Percentiles rank a stretch among this genome's conserved stretches.
phyloP scores from a whole-genome alignment of 2,329 filamentous ascomycete species.

The Mycosphaerelloides madeirae region DNA sequence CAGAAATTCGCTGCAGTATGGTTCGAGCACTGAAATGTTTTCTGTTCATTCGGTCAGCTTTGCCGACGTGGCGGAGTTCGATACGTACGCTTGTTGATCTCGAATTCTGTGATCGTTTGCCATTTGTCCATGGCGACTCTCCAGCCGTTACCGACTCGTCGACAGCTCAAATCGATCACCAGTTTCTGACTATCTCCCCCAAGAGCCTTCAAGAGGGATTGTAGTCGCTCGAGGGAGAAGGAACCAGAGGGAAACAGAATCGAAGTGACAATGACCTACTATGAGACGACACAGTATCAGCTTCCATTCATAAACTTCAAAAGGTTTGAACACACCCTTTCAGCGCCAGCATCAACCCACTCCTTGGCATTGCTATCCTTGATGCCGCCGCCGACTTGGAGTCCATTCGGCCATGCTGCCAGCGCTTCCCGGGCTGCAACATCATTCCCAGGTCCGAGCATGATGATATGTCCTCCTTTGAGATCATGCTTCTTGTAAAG shows the following conservation, averaged over 20 bases:
- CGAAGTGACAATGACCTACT: constrained; percentile 93
- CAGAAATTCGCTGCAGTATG: constrained; percentile 92
- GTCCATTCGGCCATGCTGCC: constrained; percentile 67
- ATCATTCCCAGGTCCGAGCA: constrained; percentile 86
- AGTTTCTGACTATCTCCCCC: constrained; percentile 72
- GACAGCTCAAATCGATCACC: constrained; percentile 92
- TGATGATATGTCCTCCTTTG: constrained; percentile 85
- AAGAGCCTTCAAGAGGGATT: constrained; percentile 67
- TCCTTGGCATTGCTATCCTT: constrained; percentile 73
- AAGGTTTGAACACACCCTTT: constrained; percentile 61
- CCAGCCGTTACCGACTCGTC: constrained; percentile 72
- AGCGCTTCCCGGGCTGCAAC: constrained; percentile 74
- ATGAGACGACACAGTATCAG: constrained; percentile 7
- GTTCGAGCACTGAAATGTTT: constrained; percentile 73
- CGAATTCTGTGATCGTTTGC: constrained; percentile 97
- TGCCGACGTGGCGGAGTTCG: not conserved
- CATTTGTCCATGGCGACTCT: constrained; percentile 99
- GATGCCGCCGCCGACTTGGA: constrained; percentile 95
- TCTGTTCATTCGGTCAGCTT: constrained; percentile 47
- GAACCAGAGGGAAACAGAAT: constrained; percentile 81
- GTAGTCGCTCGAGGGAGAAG: constrained; percentile 73
- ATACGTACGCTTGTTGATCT: constrained; percentile 71
- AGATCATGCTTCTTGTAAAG: constrained; percentile 74
- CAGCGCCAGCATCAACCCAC: constrained; percentile 85
- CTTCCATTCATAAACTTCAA: constrained; percentile 3